Base-by-base conservation (phyloP, 129 eudicot species). In the Artemisia tridentata region DNA sequence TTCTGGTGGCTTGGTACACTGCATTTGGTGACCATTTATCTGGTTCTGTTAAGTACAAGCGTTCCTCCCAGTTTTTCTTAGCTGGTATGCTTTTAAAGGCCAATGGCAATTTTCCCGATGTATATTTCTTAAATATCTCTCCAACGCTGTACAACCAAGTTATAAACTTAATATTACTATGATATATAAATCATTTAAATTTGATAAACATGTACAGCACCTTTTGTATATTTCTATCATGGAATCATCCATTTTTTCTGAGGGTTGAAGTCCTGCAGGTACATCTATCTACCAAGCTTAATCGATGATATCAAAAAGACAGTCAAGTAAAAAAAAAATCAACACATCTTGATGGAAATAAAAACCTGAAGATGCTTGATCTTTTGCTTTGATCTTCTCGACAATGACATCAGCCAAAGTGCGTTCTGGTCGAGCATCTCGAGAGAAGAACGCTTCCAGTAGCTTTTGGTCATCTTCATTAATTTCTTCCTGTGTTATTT, bases 11-110 rank as follows among this genome's bases (percentile, higher is more conserved):
- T 84, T 87, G 97, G 61, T 72, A 85, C 87, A 87, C 75, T 1
- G 97, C 97, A 84, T 88, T 83, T 13, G 96, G 96, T n/a, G 98
- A 89, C 97, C 98, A 93, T 72, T 89, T 89, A 55, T 89, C 95
- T 62, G 98, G 98, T 77, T 89, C 96, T 18, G 96, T 89, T 65
- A 93, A 75, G 71, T 85, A 85, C 70, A 93, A 49, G 16, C 85
- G 87, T 69, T 93, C 96, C 85, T 89, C 96, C 98, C 98, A 93
- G 58, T 69, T 72, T 62, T 85, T 83, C 29, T 80, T 54, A 0
- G 92, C 83, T 11, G 98, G 92, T 72, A 93, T 93, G 80, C 85
- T 92, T 75, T 89, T 89, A 57, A 93, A 93, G 17, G 95, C 95
- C 80, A 89, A 85, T 34, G 96, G 96, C 54, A 93, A 69, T 69